These are phyloP conservation scores for Wallacemonas sp. DNA, from an alignment of 208 protist species.

Conservation along the genomic window DNA sequence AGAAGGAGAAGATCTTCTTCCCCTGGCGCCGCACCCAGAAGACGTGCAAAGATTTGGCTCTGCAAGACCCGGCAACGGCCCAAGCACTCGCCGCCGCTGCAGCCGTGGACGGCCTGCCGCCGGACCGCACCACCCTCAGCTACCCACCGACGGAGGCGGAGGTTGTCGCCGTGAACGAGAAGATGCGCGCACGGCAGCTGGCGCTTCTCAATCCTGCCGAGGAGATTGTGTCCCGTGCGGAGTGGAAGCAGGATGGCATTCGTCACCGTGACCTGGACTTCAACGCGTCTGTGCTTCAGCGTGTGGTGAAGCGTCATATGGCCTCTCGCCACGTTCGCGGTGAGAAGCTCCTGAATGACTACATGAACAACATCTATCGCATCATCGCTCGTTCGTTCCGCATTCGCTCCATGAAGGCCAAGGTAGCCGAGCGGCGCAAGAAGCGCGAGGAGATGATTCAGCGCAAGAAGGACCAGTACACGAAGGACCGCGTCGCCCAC, in stretches of 20 bases:
- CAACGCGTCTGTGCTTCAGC: slow-evolving; percentile 84
- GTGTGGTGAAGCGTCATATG: slow-evolving; percentile 29
- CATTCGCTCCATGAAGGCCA: slow-evolving; percentile 38
- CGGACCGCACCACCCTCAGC: slow-evolving; percentile 9
- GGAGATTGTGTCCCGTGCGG: slow-evolving; percentile 46
- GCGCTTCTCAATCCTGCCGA: slow-evolving; percentile 32
- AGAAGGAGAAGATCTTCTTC: slow-evolving; percentile 56
- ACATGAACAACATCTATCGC: slow-evolving; percentile 65
- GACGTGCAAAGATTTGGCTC: neutral
- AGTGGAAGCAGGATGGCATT: slow-evolving; percentile 77
- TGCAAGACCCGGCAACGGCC: slow-evolving; percentile 1
- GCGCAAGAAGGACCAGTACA: slow-evolving; percentile 31
- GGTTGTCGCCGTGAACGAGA: slow-evolving; percentile 58
- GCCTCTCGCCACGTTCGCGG: slow-evolving; percentile 29
- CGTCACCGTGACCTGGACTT: slow-evolving; percentile 75
- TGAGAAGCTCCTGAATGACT: slow-evolving; percentile 48
- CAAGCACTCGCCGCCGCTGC: neutral
- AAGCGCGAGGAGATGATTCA: slow-evolving; percentile 16
- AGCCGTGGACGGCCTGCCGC: neutral
- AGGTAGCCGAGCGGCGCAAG: slow-evolving; percentile 13
- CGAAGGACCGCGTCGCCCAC: slow-evolving; percentile 32
- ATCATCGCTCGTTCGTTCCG: slow-evolving; percentile 75
- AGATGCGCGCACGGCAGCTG: slow-evolving; percentile 36
- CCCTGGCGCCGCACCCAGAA: slow-evolving; percentile 45
- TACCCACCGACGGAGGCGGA: slow-evolving; percentile 41